Evolutionary conservation across 169 alveolate genomes (phyloP).

Genomic region (Babesia divergens): DNA sequence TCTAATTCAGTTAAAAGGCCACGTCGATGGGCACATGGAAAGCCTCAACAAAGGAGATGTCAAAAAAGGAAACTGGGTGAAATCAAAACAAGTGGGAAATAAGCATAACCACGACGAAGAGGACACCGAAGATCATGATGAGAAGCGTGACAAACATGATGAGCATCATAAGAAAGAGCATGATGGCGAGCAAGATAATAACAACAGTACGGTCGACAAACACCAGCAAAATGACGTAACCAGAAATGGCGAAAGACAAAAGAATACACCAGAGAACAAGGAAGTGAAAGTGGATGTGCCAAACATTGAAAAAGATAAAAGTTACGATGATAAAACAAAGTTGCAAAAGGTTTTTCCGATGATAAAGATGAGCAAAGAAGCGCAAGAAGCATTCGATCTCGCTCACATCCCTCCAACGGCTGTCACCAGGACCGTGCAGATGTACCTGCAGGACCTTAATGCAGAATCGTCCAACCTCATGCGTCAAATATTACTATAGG

Average conservation of each 20-base stretch:
- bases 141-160: not conserved
- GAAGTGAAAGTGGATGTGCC: not conserved
- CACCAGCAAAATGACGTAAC: not conserved
- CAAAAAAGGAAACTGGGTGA: not conserved
- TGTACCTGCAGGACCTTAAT: constrained; percentile 21
- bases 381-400: constrained; percentile 17
- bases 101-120: not conserved
- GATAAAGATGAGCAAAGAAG: not conserved
- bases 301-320: not conserved
- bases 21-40: not conserved
- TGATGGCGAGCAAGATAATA: not conserved
- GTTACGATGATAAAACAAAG: not conserved
- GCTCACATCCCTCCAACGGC: constrained; percentile 56
- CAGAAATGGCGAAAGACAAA: not conserved
- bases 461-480: constrained; percentile 34
- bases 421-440: constrained; percentile 34
- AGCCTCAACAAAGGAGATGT: not conserved
- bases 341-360: not conserved
- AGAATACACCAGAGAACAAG: not conserved
- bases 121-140: not conserved
- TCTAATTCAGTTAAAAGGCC: not conserved
- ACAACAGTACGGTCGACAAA: not conserved
- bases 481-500: not conserved
- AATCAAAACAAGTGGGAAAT: not conserved
- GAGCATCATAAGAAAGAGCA: not conserved